A percentile compares a stretch with the other conserved stretches of the same genome.
These are phyloP conservation scores for Phytopythium vexans DNA, from an alignment of 352 stramenopile genomes.

Conservation along the genomic window DNA sequence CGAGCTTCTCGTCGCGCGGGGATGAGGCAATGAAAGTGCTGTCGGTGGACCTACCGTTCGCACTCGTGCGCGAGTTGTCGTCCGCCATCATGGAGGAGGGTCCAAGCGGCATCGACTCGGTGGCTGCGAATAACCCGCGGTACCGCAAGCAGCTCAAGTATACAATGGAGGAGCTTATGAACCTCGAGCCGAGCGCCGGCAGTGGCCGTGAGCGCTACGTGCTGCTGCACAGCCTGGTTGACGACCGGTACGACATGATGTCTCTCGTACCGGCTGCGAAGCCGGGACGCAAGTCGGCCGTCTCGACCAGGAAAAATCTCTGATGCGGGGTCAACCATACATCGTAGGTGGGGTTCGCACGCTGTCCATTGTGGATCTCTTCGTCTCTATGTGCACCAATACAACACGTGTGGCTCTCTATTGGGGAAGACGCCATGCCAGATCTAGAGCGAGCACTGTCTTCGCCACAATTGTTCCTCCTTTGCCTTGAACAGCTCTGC, in stretches of 20 bases:
- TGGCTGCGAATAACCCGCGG: constrained; percentile 52
- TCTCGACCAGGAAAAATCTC: constrained; percentile 2
- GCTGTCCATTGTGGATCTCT: neutral
- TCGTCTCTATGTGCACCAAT: constrained; percentile 5
- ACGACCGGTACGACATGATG: constrained; percentile 87
- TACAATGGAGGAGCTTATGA: constrained; percentile 71
- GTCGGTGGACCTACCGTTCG: constrained; percentile 78
- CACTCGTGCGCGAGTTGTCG: constrained; percentile 76
- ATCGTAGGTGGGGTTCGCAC: neutral
- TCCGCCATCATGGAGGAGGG: constrained; percentile 78
- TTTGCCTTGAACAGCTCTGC: neutral
- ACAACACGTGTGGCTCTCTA: neutral
- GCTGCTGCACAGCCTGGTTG: constrained; percentile 76
- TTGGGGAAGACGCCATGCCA: too few relatives aligned
- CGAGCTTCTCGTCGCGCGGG: constrained; percentile 67
- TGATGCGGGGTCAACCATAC: neutral
- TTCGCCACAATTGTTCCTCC: neutral
- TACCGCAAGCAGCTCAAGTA: constrained; percentile 85
- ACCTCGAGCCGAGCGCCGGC: constrained; percentile 41
- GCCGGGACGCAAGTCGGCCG: constrained; percentile 22
- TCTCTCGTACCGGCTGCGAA: constrained; percentile 58
- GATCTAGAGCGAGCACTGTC: neutral
- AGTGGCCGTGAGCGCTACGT: constrained; percentile 73
- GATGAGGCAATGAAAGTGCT: constrained; percentile 84
- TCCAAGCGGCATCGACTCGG: constrained; percentile 42